Base-by-base conservation (phyloP, 2,329 filamentous ascomycete genomes). In the Torrubiella hemipterigena region DNA sequence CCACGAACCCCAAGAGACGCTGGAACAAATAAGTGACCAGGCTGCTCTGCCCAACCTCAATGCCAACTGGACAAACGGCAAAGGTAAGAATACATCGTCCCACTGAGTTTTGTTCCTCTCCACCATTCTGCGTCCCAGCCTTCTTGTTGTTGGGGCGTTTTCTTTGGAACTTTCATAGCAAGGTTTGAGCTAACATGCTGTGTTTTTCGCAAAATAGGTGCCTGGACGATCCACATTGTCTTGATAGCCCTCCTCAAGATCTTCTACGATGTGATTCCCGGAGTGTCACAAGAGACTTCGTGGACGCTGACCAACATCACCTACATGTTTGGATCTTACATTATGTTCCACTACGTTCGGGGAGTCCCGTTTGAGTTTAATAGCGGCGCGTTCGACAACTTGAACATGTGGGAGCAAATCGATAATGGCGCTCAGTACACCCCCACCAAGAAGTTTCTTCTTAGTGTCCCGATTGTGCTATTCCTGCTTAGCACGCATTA, bases 401-500 rank as follows among this genome's bases (percentile, higher is more conserved):
- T 98, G 51, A 98, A 96, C 65, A 96, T 98, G 91, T 98, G 91
- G 91, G 91, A 98, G 65, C 91, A 98, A 63, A 98, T 98, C 56
- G 91, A 98, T 65, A 93, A 96, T 50, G 91, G 91, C 28, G 91
- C 91, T 47, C 91, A 98, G 58, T 98, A 96, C 64, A 98, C 91
- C 1, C 91, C 91, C 4, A 84, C 91, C 43, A 98, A 98, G 69
- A 98, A 98, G 60, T 98, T 98, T 51, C 68, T 98, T 37, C 77
- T 96, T 46, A 85, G 81, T 49, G 89, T 96, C 20, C 91, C 91
- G 23, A 93, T 98, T 47, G 72, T 87, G 41, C 71, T 98, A 41
- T 98, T 98, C 57, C 71, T 98, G 34, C 68, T 96, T 48, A 96
- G 89, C 70, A 98, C 91, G 16, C 91, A 98, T 60, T 98, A 96